These are phyloP conservation scores for Globisporangium apiculatum DNA, from an alignment of 352 stramenopile species.

Conservation along the genomic window DNA sequence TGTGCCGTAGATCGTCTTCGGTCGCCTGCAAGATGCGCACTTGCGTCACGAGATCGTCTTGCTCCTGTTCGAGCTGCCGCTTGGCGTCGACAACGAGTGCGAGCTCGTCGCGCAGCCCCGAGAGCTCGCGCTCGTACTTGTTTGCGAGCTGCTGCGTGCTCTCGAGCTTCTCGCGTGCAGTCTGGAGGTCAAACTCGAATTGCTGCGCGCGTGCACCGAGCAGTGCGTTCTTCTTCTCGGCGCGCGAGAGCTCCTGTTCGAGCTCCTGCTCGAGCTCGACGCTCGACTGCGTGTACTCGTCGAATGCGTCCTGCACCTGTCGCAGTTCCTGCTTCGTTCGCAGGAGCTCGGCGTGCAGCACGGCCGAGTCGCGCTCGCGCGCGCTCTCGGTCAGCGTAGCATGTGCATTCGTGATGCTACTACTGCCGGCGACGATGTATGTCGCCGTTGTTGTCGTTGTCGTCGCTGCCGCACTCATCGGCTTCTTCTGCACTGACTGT, in stretches of 20 bases:
- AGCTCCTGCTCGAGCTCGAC: constrained; percentile 73
- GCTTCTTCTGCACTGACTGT: too few relatives aligned
- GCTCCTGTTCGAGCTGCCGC: constrained; percentile 57
- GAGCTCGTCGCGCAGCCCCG: constrained; percentile 36
- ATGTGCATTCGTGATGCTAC: neutral
- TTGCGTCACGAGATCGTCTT: constrained; percentile 74
- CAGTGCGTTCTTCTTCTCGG: constrained; percentile 43
- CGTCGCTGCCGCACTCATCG: too few relatives aligned
- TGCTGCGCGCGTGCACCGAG: constrained; percentile 38
- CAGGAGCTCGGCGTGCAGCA: constrained; percentile 39
- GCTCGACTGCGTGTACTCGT: constrained; percentile 80
- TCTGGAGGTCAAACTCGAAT: constrained; percentile 45
- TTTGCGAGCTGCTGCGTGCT: constrained; percentile 40
- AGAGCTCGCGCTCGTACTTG: constrained; percentile 46
- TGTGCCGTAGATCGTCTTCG: constrained; percentile 67
- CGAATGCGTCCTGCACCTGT: constrained; percentile 65
- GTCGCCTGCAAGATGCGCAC: constrained; percentile 79
- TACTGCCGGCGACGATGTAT: too few relatives aligned
- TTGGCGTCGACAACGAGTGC: constrained; percentile 25
- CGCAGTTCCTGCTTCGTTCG: constrained; percentile 57
- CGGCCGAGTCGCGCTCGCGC: constrained; percentile 7
- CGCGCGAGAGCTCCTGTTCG: constrained; percentile 62
- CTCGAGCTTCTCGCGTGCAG: constrained; percentile 43
- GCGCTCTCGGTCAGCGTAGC: too few relatives aligned
- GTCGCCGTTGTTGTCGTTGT: too few relatives aligned